Percentiles rank a stretch among this genome's conserved stretches.
Conservation (phyloP, 495 filamentous ascomycete species). For the Tetracladium setigerum region DNA sequence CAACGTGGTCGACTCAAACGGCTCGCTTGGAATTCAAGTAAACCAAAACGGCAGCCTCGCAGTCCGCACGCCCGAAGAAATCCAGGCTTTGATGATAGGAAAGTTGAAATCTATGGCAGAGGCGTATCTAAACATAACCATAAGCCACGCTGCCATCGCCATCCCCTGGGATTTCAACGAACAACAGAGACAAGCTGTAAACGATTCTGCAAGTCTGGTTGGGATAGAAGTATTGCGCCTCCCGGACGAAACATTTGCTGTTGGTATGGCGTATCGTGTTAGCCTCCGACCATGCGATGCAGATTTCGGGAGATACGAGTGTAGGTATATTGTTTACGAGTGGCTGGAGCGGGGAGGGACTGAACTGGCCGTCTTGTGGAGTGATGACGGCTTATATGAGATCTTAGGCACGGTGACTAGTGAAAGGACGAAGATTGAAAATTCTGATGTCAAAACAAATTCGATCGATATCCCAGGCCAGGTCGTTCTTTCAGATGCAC, state of each 20-base stretch:
- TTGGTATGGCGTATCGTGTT: constrained; percentile 75
- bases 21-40: constrained; percentile 71
- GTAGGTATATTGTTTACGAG: no score
- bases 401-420: no score
- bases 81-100: constrained; percentile 71
- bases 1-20: constrained; percentile 69
- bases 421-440: no score
- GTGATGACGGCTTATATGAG: no score
- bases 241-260: constrained; percentile 83
- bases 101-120: constrained; percentile 97
- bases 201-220: constrained; percentile 87
- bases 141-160: constrained; percentile 90
- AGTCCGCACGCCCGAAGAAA: constrained; percentile 74
- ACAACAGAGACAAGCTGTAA: constrained; percentile 90
- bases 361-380: no score
- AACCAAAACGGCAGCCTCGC: constrained; percentile 61
- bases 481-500: no score
- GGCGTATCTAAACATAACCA: constrained; percentile 82
- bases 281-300: constrained; percentile 71
- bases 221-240: constrained; percentile 91
- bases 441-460: no score
- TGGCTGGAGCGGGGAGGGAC: no score
- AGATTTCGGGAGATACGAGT: no score
- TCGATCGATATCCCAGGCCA: no score
- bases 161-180: constrained; percentile 98